phyloP scores from a whole-genome alignment of 2,329 filamentous ascomycete genomes.

The Plectosphaerella sp. region DNA sequence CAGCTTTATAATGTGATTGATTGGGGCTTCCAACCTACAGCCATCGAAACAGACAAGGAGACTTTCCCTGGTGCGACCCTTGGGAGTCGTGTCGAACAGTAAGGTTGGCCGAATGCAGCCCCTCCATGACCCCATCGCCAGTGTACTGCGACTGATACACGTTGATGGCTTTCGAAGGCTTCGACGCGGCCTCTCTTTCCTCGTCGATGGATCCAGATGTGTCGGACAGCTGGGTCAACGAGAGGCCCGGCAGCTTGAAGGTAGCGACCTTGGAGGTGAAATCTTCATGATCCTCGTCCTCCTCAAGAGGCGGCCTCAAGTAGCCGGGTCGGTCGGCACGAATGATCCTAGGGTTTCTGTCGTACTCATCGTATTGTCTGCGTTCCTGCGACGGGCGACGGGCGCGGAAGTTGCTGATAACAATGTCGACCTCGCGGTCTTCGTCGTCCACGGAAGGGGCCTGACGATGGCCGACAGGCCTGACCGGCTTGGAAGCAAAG shows the following conservation, averaged over 20 bases:
- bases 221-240: background rate
- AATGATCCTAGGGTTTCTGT: too few species aligned
- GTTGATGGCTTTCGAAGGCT: slow-evolving; percentile 17
- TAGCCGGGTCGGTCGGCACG: too few species aligned
- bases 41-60: slow-evolving; percentile 35
- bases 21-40: slow-evolving; percentile 20
- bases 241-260: slow-evolving; percentile 4
- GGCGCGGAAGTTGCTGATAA: too few species aligned
- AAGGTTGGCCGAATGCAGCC: slow-evolving; percentile 27
- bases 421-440: too few species aligned
- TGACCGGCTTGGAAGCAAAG: too few species aligned
- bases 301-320: too few species aligned
- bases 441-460: too few species aligned
- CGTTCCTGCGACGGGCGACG: too few species aligned
- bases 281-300: slow-evolving; percentile 15
- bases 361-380: too few species aligned
- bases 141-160: slow-evolving; percentile 31
- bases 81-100: slow-evolving; percentile 26
- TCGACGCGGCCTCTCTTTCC: slow-evolving; percentile 19
- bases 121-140: slow-evolving; percentile 29
- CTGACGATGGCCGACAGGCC: too few species aligned
- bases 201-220: slow-evolving; percentile 4
- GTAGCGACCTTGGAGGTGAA: slow-evolving; percentile 17
- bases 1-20: slow-evolving; percentile 6
- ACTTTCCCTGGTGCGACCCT: slow-evolving; percentile 14